phyloP scores from a whole-genome alignment of 1,284 basidiomycete species.

The Cutaneotrichosporon cavernicola region DNA sequence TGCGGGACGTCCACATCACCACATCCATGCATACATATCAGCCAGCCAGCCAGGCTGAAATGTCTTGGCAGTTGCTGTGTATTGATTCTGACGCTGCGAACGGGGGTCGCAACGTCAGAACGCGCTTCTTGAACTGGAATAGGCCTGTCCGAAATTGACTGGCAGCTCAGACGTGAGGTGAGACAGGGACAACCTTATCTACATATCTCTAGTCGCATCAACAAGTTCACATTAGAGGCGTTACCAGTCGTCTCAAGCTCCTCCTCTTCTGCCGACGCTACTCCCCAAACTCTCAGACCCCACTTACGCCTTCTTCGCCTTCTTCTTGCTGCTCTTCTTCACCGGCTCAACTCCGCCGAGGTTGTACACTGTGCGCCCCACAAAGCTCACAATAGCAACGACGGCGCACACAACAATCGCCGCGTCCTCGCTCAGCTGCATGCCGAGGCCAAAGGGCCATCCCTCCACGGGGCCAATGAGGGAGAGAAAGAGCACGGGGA shows the following conservation, averaged over 20 bases:
- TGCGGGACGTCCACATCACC: no score
- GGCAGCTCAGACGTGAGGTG: no score
- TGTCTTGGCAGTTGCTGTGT: no score
- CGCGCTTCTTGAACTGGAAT: no score
- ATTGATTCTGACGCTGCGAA: no score
- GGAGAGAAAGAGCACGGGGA: slow-evolving; percentile 41
- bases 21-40: no score
- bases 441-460: slow-evolving; percentile 35
- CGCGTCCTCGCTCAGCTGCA: slow-evolving; percentile 30
- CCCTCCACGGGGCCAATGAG: slow-evolving; percentile 46
- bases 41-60: no score
- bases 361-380: slow-evolving; percentile 41
- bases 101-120: no score
- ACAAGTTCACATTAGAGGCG: neutral
- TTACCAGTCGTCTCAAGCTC: neutral
- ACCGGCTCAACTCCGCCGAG: slow-evolving; percentile 27
- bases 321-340: slow-evolving; percentile 21
- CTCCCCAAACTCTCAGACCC: neutral
- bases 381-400: slow-evolving; percentile 33
- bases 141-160: no score
- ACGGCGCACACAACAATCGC: slow-evolving; percentile 38
- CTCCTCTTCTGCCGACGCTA: neutral
- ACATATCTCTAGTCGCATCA: neutral
- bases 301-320: slow-evolving; percentile 32
- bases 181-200: no score